Conservation (phyloP, 768 basidiomycete genomes). For the Phallus indusiatus region DNA sequence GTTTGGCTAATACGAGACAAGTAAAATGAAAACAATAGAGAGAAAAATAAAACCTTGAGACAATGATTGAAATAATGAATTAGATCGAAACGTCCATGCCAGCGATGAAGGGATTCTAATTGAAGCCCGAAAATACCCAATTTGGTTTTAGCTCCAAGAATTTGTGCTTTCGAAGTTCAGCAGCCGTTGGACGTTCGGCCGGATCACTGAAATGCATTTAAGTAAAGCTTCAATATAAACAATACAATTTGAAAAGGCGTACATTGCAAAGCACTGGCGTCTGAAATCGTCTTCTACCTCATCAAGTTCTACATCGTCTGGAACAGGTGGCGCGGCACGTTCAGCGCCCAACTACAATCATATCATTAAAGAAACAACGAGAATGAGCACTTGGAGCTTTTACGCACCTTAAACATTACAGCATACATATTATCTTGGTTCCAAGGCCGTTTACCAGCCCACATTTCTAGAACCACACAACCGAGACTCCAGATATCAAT, state of each 20-base stretch:
- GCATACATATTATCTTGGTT: slow-evolving; percentile 79
- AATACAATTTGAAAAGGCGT: slow-evolving; percentile 21
- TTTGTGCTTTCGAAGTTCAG: slow-evolving; percentile 69
- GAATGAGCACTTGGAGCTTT: background rate
- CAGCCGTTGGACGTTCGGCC: slow-evolving; percentile 69
- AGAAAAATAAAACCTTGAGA: background rate
- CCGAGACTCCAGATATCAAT: slow-evolving; percentile 99
- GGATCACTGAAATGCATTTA: slow-evolving; percentile 49
- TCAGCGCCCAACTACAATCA: slow-evolving; percentile 66
- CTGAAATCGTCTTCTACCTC: slow-evolving; percentile 79
- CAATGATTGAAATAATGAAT: background rate
- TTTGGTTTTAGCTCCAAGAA: slow-evolving; percentile 65
- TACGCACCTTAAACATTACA: slow-evolving; percentile 84
- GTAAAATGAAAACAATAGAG: background rate
- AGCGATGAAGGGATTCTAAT: slow-evolving; percentile 17
- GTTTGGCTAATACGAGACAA: slow-evolving; percentile 4
- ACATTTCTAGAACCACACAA: slow-evolving; percentile 99
- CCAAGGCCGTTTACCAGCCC: slow-evolving; percentile 96
- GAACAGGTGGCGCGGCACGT: slow-evolving; percentile 81
- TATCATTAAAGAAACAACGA: background rate
- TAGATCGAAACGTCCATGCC: background rate
- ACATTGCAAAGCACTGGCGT: slow-evolving; percentile 84
- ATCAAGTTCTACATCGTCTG: slow-evolving; percentile 69
- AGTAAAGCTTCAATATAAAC: background rate
- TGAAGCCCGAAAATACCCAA: slow-evolving; percentile 69